Base-by-base conservation (phyloP, 768 basidiomycete species). In the Hericium alpestre region DNA sequence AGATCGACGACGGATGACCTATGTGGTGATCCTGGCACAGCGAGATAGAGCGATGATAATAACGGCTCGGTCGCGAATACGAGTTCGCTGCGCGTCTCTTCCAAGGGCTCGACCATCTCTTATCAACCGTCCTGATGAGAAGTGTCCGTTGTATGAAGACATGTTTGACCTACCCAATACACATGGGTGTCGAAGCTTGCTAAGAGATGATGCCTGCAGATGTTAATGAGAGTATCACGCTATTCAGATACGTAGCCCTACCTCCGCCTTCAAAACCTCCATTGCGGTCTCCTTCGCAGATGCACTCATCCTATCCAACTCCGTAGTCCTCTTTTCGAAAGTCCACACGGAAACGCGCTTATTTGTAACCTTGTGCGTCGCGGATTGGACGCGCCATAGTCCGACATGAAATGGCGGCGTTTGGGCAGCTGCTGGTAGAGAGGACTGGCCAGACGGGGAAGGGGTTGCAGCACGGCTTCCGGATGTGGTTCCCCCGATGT, bases 21-120 rank as follows among this genome's bases (percentile, higher is more conserved):
- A 55, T 79, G 72, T 41, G 79, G 75, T 4, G 81, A 79, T 43
- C 84, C 83, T 7, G 82, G 79, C 56, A 93, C 86, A 6, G 90
- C 86, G 22, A 86, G 74, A 53, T 86, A 80, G 12, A 99, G 77
- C 1, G 91, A 90, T 0, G 92, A 87, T 10, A 90, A 71, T 37
- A 98, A 74, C 32, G 87, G 86, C 66, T 99, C 96, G 0, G 96
- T 96, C 8, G 94, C 95, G 65, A 97, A 98, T 41, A 86, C 83
- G 41, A 98, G 75, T 64, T 95, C 90, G 39, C 74, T 86, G 56
- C 95, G 77, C 0, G 93, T 88, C 70, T 99, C 95, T 67, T 97
- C 93, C 49, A 96, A 73, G 23, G 96, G 95, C 71, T 99, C 96
- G 27, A 95, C 93, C 86, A 97, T 90, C 74, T 98, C 95, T 92